Conservation (phyloP, 306 rosid species). For the Cicer judaicum region DNA sequence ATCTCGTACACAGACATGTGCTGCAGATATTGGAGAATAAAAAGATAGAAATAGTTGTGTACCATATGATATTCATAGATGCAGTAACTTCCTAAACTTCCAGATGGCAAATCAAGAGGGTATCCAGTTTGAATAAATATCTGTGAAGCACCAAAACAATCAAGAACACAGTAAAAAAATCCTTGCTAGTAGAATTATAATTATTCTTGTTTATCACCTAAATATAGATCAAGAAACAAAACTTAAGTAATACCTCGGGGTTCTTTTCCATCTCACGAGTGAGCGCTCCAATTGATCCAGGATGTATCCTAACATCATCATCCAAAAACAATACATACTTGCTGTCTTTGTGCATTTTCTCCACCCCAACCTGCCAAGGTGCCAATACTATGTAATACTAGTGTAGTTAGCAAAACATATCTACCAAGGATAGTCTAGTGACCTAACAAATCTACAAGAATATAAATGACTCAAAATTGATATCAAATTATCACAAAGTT, state of each 20-base stretch:
- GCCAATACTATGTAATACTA: constrained; percentile 38
- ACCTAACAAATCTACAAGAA: constrained; percentile 26
- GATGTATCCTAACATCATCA: constrained; percentile 97
- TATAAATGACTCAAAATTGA: constrained; percentile 32
- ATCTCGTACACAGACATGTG: constrained; percentile 26
- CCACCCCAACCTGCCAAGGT: constrained; percentile 83
- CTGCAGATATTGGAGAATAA: constrained; percentile 28
- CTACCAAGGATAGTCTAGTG: constrained; percentile 22
- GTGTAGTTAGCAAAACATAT: constrained; percentile 26
- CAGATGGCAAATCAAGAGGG: constrained; percentile 98
- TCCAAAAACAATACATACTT: constrained; percentile 90
- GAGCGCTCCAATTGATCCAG: constrained; percentile 95
- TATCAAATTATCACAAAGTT: not conserved
- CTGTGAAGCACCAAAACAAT: constrained; percentile 56
- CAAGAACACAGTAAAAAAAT: constrained; percentile 39
- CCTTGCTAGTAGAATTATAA: constrained; percentile 19
- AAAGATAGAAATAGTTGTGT: constrained; percentile 39
- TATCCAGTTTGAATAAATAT: constrained; percentile 99
- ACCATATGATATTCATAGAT: constrained; percentile 98
- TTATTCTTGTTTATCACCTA: constrained; percentile 17
- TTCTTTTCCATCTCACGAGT: constrained; percentile 87
- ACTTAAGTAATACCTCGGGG: constrained; percentile 65
- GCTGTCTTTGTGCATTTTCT: constrained; percentile 82
- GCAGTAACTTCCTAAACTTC: constrained; percentile 97
- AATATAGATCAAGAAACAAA: constrained; percentile 1